Evolutionary conservation across 1,284 basidiomycete genomes (phyloP), one percentile per base, ranked within the genome.

Genomic region (Athelia psychrophila): DNA sequence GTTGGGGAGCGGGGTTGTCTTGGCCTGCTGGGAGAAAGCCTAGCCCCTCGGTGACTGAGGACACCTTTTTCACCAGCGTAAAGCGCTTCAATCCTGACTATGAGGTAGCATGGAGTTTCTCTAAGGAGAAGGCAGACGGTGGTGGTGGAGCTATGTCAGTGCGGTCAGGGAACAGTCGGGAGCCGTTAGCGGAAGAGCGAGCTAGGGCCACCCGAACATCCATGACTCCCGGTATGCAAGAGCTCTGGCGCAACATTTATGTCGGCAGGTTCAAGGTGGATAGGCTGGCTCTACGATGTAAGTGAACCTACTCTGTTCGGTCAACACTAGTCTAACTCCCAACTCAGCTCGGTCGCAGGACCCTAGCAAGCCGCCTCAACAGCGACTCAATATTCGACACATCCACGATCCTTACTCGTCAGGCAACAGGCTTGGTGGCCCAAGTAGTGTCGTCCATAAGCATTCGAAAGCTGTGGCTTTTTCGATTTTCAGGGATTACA

Each of bases 401-500:
- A 73, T 81, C 52, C 68, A 74, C 16, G 81, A 80, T 58, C 76
- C 77, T 0, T 75, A 71, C 54, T 69, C 68, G 23, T 64, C 66
- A 44, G 62, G 65, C 3, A 74, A 72, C 45, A 72, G 64, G 10
- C 69, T 67, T 15, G 76, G 77, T 42, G 84, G 85, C 1, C 88
- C 88, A 1, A 73, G 75, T 32, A 76, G 80, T 20, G 82, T 86
- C 51, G 80, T 91, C 38, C 88, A 91, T 64, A 88, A 88, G 56
- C 88, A 91, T 61, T 90, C 88, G 1, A 81, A 83, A 51, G 85
- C 85, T 3, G 67, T 80, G 25, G 88, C 86, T 1, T 91, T 90
- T 65, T 88, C 86, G 1, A 80, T 91, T 52, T 85, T 85, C 65
- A 80, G 87, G 46, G 78, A 79, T 46, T 83, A 86, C 63, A 72